Base-by-base conservation (phyloP, 257 asterid genomes). In the Capsicum chinense region DNA sequence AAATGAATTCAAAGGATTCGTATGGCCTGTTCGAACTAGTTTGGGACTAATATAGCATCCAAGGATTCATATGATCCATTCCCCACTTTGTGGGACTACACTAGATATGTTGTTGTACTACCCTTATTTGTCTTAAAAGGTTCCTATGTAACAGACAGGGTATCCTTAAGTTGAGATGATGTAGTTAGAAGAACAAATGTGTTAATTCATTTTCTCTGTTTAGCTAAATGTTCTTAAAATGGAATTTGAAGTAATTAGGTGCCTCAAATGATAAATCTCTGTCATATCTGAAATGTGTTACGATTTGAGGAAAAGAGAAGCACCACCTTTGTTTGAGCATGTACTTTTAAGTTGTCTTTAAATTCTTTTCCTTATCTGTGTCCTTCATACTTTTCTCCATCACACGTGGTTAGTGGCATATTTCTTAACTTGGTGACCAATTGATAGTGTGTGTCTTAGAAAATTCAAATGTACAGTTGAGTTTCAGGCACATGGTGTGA, bases 241-340 rank as follows among this genome's bases (percentile, higher is more conserved):
- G 81, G 47, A 50, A 76, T 52, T 52, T 76, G 26, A 76, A 14
- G 48, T 76, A 76, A 54, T 48, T 56, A 52, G 81, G 59, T 76
- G 81, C 26, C 1, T 26, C 42, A 52, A 76, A 33, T 50, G 81
- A 76, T 76, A 13, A 76, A 8, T 19, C 14, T 76, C 81, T 21
- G 48, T 52, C 48, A 26, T 52, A 56, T 21, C 48, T 76, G 63
- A 54, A 76, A 26, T 0, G 21, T 74, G 62, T 74, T 73, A 26
- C 81, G 14, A 52, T 52, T 50, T 76, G 81, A 52, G 48, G 26
- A 13, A 13, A 26, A 52, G 42, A 52, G 62, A 76, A 35, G 48
- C 62, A 50, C 59, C 26, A 63, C 63, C 79, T 71, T 70, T 70
- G 16, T 15, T 42, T 42, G 79, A 16, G 33, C 79, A 15, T 68